Conservation (phyloP, 108 stramenopile genomes). For the Skeletonema potamos region DNA sequence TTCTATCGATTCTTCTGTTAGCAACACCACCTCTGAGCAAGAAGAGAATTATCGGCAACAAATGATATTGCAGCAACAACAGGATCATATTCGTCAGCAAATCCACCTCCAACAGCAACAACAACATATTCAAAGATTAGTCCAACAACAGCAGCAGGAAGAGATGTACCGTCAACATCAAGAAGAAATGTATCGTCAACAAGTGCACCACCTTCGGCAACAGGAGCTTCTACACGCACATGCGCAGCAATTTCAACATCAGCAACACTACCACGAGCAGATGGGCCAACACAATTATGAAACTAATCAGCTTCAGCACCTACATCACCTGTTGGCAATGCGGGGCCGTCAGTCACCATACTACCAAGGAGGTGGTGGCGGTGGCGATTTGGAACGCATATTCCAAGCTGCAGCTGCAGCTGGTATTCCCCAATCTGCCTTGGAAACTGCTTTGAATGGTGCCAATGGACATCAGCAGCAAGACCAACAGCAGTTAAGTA, state of each 20-base stretch:
- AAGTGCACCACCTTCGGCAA: constrained; percentile 10
- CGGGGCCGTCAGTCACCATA: constrained; percentile 10
- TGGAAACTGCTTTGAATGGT: constrained; percentile 20
- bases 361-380: constrained; percentile 3
- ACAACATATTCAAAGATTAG: constrained; percentile 11
- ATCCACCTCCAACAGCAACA: constrained; percentile 20
- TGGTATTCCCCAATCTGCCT: constrained; percentile 16
- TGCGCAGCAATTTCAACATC: constrained; percentile 34
- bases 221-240: constrained; percentile 35
- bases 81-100: constrained; percentile 20
- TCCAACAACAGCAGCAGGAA: constrained; percentile 20
- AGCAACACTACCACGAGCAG: constrained; percentile 15
- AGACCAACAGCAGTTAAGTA: constrained; percentile 8
- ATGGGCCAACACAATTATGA: constrained; percentile 29
- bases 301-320: constrained; percentile 14
- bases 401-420: constrained; percentile 31
- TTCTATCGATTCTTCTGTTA: constrained; percentile 3
- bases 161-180: constrained; percentile 18
- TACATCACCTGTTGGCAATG: constrained; percentile 23
- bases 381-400: constrained; percentile 29
- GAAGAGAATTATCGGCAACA: constrained; percentile 40
- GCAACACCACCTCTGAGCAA: background rate
- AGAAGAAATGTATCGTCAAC: constrained; percentile 21
- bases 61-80: constrained; percentile 13
- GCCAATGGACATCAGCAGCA: constrained; percentile 7